Evolutionary conservation across 768 basidiomycete genomes (phyloP), one percentile per base, ranked within the genome.

Genomic region (Hericium erinaceus): DNA sequence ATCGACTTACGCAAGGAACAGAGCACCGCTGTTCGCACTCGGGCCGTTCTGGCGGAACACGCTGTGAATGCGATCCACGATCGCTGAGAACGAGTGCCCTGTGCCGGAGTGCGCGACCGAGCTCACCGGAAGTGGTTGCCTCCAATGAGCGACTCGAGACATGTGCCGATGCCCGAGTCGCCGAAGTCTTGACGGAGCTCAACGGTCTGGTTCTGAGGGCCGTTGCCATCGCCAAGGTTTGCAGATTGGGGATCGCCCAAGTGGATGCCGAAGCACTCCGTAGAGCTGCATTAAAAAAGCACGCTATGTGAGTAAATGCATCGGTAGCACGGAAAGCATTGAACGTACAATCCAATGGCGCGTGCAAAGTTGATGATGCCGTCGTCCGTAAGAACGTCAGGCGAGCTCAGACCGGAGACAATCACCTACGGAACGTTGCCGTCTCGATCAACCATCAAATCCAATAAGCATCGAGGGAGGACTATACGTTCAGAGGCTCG

Each of bases 141-240:
- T 7, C 62, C 62, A 13, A 63, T 49, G n/a, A 69, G 65, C 52
- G 62, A 69, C 64, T 72, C 71, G 18, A 66, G 55, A 54, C 80
- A 80, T 0, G 80, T 74, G n/a, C 78, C 79, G 1, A 69, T 2
- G 3, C 40, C 58, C 2, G 68, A 20, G 20, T 63, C 60, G 58
- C 71, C 76, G 49, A 70, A 78, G 55, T 78, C 77, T 61, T 77
- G 64, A 41, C 79, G 73, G 51, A 79, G 65, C 60, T 78, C 77
- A 24, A 73, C 44, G 20, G 73, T 74, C 60, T 79, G 76, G 54
- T 76, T 72, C 52, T 74, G 70, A 57, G 63, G 71, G 12, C 75
- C 76, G 24, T 77, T 68, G 0, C 78, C 78, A 49, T 80, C 79
- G 0, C 79, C 79, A 0, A 80, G 70, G 62, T 80, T 73, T 5